Evolutionary conservation across 768 basidiomycete genomes (phyloP).

Genomic region (Cystobasidium tubakii): DNA sequence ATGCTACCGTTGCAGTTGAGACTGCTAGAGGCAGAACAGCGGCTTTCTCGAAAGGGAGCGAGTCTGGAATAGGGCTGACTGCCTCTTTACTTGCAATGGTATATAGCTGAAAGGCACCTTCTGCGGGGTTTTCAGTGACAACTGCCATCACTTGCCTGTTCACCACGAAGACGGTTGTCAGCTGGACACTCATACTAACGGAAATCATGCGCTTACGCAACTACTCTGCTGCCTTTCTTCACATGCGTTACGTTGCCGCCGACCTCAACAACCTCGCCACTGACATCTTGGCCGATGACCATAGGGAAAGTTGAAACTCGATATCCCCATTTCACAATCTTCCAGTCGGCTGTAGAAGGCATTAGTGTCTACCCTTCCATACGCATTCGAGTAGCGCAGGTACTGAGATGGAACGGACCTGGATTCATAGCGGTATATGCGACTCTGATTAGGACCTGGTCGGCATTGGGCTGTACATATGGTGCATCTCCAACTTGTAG

Average conservation of each 20-base stretch:
- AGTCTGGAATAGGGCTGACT: constrained; percentile 53
- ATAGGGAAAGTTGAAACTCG: constrained; percentile 50
- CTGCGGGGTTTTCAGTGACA: neutral
- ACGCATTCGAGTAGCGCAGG: too few species aligned
- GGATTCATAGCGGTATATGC: constrained; percentile 30
- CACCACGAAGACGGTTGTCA: neutral
- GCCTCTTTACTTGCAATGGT: constrained; percentile 52
- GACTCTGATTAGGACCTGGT: constrained; percentile 32
- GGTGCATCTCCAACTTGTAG: constrained; percentile 29
- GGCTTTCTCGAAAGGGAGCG: constrained; percentile 55
- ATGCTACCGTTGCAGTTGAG: constrained; percentile 55
- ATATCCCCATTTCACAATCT: constrained; percentile 29
- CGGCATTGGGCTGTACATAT: neutral
- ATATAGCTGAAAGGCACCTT: constrained; percentile 52
- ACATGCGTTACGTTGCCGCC: constrained; percentile 57
- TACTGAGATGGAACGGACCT: too few species aligned
- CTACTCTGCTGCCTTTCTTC: constrained; percentile 56
- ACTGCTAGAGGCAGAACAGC: constrained; percentile 55
- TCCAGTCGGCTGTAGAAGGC: constrained; percentile 28
- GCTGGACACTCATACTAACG: neutral
- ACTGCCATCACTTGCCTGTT: constrained; percentile 34
- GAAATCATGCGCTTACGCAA: constrained; percentile 10
- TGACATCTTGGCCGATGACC: constrained; percentile 55
- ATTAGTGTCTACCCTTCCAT: too few species aligned
- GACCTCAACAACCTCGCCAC: constrained; percentile 56